phyloP scores from a whole-genome alignment of 352 stramenopile genomes.

The Phytopythium boreale region DNA sequence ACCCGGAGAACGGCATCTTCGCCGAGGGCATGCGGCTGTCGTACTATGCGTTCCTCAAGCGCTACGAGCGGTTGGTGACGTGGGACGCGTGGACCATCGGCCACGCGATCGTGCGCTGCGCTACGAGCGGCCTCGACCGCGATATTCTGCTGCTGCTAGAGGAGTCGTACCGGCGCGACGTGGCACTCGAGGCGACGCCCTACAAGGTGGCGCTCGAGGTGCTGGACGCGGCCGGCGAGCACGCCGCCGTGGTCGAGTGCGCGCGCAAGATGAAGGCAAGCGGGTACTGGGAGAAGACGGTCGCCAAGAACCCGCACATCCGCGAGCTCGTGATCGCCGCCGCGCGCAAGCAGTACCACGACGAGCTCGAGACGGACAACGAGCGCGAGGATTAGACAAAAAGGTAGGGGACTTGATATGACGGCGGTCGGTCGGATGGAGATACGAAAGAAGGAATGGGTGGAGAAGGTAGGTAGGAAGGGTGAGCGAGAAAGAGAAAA shows the following conservation, averaged over 20 bases:
- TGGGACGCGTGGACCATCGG: constrained; percentile 52
- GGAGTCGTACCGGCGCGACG: constrained; percentile 25
- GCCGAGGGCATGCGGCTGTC: constrained; percentile 50
- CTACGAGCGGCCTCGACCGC: constrained; percentile 29
- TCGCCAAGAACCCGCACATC: constrained; percentile 34
- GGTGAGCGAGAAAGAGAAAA: not conserved
- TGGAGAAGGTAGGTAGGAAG: not conserved
- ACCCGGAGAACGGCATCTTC: constrained; percentile 18
- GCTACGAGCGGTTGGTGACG: constrained; percentile 45
- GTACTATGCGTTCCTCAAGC: constrained; percentile 47
- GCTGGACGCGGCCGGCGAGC: constrained; percentile 25
- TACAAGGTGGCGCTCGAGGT: constrained; percentile 49
- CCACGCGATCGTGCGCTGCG: constrained; percentile 50
- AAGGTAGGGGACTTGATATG: not conserved
- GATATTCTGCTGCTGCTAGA: constrained; percentile 50
- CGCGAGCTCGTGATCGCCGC: constrained; percentile 26
- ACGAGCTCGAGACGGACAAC: constrained; percentile 2
- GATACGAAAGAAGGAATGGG: not conserved
- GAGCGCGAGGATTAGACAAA: constrained; percentile 5
- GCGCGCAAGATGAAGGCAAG: constrained; percentile 26
- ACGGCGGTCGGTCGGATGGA: not conserved
- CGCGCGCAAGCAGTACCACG: constrained; percentile 11
- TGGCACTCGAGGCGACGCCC: constrained; percentile 37
- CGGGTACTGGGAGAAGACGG: constrained; percentile 24
- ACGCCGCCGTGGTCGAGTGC: constrained; percentile 28